phyloP scores from a whole-genome alignment of 208 protist species.

The Leishmania guyanensis region DNA sequence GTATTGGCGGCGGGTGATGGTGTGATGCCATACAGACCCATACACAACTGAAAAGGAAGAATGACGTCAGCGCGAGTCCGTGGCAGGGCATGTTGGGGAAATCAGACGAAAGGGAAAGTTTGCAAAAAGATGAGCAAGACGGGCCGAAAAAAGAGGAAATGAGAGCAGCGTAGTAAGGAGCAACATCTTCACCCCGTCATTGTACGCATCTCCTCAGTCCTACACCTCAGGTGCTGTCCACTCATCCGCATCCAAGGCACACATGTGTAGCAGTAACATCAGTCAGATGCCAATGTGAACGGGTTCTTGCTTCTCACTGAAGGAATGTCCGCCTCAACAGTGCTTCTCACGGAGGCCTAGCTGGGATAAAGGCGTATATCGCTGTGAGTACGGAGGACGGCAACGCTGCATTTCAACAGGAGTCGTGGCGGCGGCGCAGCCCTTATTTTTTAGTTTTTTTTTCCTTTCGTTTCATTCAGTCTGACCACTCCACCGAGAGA shows the following conservation, averaged over 20 bases:
- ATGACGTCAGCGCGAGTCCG: not conserved
- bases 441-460: not conserved
- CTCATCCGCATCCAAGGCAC: not conserved
- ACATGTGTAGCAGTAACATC: not conserved
- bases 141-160: not conserved
- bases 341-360: not conserved
- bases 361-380: not conserved
- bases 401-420: not conserved
- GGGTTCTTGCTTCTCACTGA: not conserved
- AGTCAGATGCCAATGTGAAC: not conserved
- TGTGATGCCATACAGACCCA: not conserved
- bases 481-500: not conserved
- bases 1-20: not conserved
- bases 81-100: not conserved
- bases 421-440: no score
- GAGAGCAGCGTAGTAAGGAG: constrained; percentile 1
- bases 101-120: constrained; percentile 17
- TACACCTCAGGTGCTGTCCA: no score
- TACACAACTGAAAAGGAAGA: not conserved
- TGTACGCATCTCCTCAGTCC: not conserved
- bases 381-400: not conserved
- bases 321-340: not conserved
- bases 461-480: no score
- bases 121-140: not conserved
- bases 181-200: not conserved